phyloP scores from a whole-genome alignment of 306 rosid species.

The Sophora flavescens region DNA sequence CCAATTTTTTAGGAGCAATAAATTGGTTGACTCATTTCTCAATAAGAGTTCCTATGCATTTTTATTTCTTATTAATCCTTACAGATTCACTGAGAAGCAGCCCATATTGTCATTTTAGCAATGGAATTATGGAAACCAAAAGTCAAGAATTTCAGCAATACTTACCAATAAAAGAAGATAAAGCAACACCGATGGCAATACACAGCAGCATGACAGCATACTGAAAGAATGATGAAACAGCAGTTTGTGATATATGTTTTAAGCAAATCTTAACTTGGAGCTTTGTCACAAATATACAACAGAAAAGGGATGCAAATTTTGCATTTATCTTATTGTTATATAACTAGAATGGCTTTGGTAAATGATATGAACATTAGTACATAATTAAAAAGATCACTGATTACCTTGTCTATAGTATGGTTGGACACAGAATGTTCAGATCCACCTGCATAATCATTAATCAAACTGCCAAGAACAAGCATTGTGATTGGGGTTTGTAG shows the following conservation, averaged over 20 bases:
- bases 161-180: constrained; percentile 71
- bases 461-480: constrained; percentile 74
- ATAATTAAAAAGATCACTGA: background rate
- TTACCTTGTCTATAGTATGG: constrained; percentile 60
- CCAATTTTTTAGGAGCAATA: too few species aligned
- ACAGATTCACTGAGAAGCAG: too few species aligned
- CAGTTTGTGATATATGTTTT: constrained; percentile 13
- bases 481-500: constrained; percentile 72
- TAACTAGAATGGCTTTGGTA: background rate
- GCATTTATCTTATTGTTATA: background rate
- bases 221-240: constrained; percentile 50
- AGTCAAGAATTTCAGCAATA: constrained; percentile 1
- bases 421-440: constrained; percentile 47
- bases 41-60: too few species aligned
- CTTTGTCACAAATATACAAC: background rate
- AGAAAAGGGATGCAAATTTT: background rate
- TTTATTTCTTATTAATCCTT: too few species aligned
- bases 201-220: constrained; percentile 61
- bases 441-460: constrained; percentile 63
- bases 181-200: constrained; percentile 70
- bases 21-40: too few species aligned
- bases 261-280: constrained; percentile 19
- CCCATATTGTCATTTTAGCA: background rate
- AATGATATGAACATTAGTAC: background rate
- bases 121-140: constrained; percentile 28